A percentile compares a stretch with the other conserved stretches of the same genome.
Conservation (phyloP, 768 basidiomycete genomes). For the Lentinus tigrinus region DNA sequence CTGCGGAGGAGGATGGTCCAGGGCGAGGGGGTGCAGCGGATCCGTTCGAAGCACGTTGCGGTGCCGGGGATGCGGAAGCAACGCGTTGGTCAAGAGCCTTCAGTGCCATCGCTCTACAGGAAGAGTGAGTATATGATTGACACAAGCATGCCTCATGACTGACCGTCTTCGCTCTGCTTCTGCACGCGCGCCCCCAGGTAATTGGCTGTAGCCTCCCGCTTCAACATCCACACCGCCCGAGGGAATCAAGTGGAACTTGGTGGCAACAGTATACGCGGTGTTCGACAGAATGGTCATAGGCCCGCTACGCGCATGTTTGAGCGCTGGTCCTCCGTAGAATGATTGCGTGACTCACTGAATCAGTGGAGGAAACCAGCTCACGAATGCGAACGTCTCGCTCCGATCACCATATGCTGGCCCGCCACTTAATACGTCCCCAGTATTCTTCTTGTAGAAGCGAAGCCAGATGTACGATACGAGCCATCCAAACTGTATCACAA, state of each 20-base stretch:
- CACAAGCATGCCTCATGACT: slow-evolving; percentile 20
- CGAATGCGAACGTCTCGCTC: slow-evolving; percentile 93
- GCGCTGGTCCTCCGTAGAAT: background rate
- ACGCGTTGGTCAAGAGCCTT: slow-evolving; percentile 95
- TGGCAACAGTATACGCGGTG: slow-evolving; percentile 63
- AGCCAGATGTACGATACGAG: slow-evolving; percentile 94
- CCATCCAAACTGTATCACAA: slow-evolving; percentile 99
- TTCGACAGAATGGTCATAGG: slow-evolving; percentile 70
- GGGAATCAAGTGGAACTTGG: slow-evolving; percentile 74
- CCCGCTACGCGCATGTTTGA: slow-evolving; percentile 45
- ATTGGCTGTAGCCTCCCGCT: slow-evolving; percentile 64
- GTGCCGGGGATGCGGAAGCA: slow-evolving; percentile 49
- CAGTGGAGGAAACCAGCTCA: slow-evolving; percentile 96
- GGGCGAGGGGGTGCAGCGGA: slow-evolving; percentile 9
- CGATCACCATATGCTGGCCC: slow-evolving; percentile 84
- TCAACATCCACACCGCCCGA: slow-evolving; percentile 64
- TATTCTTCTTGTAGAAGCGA: slow-evolving; percentile 92
- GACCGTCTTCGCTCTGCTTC: slow-evolving; percentile 96
- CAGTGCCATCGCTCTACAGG: slow-evolving; percentile 82
- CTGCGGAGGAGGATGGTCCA: slow-evolving; percentile 6
- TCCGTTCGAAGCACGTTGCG: slow-evolving; percentile 18
- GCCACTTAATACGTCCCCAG: slow-evolving; percentile 60
- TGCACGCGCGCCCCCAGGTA: slow-evolving; percentile 87
- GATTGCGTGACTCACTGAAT: slow-evolving; percentile 69
- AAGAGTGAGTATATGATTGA: background rate